Evolutionary conservation across 1,284 basidiomycete species (phyloP).

Genomic region (Apiotrichum veenhuisii): DNA sequence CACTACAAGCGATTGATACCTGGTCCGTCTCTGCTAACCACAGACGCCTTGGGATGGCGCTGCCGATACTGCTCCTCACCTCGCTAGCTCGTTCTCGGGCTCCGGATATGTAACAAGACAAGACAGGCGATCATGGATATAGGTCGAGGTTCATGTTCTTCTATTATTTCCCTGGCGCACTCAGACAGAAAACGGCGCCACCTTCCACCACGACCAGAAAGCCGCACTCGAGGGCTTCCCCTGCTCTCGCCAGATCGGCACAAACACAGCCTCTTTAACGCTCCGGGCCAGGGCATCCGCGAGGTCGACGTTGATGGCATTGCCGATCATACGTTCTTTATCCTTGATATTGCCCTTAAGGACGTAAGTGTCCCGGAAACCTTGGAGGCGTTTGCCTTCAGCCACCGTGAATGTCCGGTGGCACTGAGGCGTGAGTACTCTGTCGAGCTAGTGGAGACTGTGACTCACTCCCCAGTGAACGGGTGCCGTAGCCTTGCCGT

Average conservation of each 20-base stretch:
- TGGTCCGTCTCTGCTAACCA: too few species aligned
- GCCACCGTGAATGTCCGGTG: conserved; percentile 24
- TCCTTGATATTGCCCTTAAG: conserved; percentile 18
- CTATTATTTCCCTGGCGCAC: too few species aligned
- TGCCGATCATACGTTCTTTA: conserved; percentile 19
- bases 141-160: too few species aligned
- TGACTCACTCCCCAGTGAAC: conserved; percentile 26
- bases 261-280: conserved; percentile 21
- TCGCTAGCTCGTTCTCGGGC: too few species aligned
- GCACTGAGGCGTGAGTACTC: too few species aligned
- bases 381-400: conserved; percentile 29
- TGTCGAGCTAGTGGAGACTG: background rate
- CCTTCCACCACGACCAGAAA: conserved; percentile 11
- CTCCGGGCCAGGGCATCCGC: conserved; percentile 22
- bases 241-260: conserved; percentile 16
- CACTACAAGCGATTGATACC: too few species aligned
- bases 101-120: too few species aligned
- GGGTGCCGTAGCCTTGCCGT: conserved; percentile 12
- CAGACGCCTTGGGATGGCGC: too few species aligned
- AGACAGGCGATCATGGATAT: too few species aligned
- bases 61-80: too few species aligned
- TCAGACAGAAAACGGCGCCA: too few species aligned
- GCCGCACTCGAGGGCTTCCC: conserved; percentile 8
- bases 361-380: conserved; percentile 26
- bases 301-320: conserved; percentile 22